Base-by-base conservation (phyloP, 352 stramenopile species). In the Aphanomyces invadans region DNA sequence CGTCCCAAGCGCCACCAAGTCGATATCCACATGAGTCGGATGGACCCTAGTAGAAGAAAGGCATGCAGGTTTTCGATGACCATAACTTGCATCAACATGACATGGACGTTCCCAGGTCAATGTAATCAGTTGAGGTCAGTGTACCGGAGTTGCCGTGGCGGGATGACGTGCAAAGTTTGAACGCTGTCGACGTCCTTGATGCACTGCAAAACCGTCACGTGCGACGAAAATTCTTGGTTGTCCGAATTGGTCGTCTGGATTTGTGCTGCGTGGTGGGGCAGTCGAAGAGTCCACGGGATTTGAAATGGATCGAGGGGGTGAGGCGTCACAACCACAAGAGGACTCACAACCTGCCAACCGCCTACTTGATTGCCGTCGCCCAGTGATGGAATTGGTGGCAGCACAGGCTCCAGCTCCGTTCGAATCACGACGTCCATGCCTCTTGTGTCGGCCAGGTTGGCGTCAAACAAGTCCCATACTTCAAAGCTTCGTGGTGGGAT, bases 381-480 rank as follows among this genome's bases (percentile, higher is more conserved):
- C n/a, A n/a, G n/a, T n/a, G n/a, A n/a, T n/a, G n/a, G n/a, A n/a
- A n/a, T n/a, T n/a, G n/a, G n/a, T n/a, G n/a, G n/a, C n/a, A n/a
- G n/a, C n/a, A n/a, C n/a, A n/a, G n/a, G n/a, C n/a, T n/a, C n/a
- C 29, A 52, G 25, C 29, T 55, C 31, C 21, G n/a, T 23, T 21
- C 48, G n/a, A 28, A 89, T 61, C 3, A 76, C 72, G 15, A 89
- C 74, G 46, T 91, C 74, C 55, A 76, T 75, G 17, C 78, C 83
- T 2, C 74, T 52, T 0, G 73, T 73, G 39, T 87, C 70, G 0
- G 80, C 87, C 26, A 88, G 72, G 17, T 89, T 70, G 7, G 67
- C 36, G 0, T 77, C 76, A 38, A 75, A 68, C 0, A 61, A 45
- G 55, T 88, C 70, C 25, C 77, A 54, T 21, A 78, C 85, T 0